phyloP scores from a whole-genome alignment of 2,329 filamentous ascomycete genomes.

The Botrytis squamosa region DNA sequence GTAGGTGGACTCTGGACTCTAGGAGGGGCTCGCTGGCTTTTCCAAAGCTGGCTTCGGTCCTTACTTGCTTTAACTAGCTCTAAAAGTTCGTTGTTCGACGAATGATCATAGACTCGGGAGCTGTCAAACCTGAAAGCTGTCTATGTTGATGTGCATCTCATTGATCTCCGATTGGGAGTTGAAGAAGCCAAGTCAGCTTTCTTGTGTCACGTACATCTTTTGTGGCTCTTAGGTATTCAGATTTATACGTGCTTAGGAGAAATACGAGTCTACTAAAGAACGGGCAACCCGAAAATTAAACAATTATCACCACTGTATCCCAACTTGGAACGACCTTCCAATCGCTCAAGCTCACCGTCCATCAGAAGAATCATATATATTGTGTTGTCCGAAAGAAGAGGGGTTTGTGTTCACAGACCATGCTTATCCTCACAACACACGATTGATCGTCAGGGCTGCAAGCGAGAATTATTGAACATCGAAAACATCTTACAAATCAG shows the following conservation, averaged over 20 bases:
- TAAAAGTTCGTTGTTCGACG: not conserved
- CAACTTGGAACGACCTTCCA: not conserved
- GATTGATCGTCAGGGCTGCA: constrained; percentile 18
- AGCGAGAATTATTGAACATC: constrained; percentile 10
- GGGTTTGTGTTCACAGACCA: constrained; percentile 18
- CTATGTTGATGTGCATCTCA: not conserved
- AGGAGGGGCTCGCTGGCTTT: constrained; percentile 19
- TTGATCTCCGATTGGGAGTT: not conserved
- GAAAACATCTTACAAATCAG: constrained; percentile 9
- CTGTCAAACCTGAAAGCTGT: constrained; percentile 12
- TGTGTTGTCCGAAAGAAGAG: constrained; percentile 9
- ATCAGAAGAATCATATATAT: not conserved
- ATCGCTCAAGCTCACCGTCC: not conserved
- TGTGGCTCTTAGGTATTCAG: not conserved
- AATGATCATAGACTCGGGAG: constrained; percentile 6
- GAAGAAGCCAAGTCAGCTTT: not conserved
- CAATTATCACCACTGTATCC: not conserved
- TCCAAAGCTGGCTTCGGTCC: not conserved
- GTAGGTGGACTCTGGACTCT: not conserved
- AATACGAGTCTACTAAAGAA: not conserved
- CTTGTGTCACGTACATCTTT: not conserved
- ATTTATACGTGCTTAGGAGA: not conserved
- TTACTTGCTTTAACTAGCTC: constrained; percentile 1
- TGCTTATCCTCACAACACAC: constrained; percentile 8
- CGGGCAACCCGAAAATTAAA: not conserved